Evolutionary conservation across 2,329 filamentous ascomycete species (phyloP).

Genomic region (Pseudonectria foliicola): DNA sequence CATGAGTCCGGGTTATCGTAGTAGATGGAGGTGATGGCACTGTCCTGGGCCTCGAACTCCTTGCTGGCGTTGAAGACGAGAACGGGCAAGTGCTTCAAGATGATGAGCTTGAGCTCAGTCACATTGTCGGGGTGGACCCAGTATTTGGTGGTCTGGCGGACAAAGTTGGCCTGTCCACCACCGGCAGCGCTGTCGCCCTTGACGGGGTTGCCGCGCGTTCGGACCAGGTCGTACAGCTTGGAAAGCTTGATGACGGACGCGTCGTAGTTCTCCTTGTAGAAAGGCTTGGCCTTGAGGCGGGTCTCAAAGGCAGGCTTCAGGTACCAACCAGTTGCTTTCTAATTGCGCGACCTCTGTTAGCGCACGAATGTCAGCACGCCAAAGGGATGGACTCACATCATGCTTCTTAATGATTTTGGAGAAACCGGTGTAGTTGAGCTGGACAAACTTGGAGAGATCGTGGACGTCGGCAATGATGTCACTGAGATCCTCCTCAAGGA

Average conservation of each 20-base stretch:
- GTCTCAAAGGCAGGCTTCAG: constrained; percentile 94
- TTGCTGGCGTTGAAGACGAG: constrained; percentile 97
- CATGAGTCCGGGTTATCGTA: constrained; percentile 92
- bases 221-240: constrained; percentile 87
- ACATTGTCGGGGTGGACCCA: constrained; percentile 99
- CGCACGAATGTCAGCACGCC: not conserved
- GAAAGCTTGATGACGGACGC: constrained; percentile 91
- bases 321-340: constrained; percentile 94
- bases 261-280: constrained; percentile 99
- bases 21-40: constrained; percentile 97
- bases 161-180: constrained; percentile 87
- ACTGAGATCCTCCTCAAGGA: constrained; percentile 89
- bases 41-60: constrained; percentile 84
- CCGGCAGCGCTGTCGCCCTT: constrained; percentile 89
- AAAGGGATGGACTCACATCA: constrained; percentile 55
- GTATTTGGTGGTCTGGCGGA: constrained; percentile 97
- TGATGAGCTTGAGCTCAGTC: constrained; percentile 94
- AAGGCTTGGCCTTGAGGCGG: constrained; percentile 89
- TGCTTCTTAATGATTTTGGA: constrained; percentile 99
- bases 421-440: constrained; percentile 97
- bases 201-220: constrained; percentile 85
- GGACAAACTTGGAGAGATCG: constrained; percentile 95
- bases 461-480: constrained; percentile 98
- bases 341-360: constrained; percentile 15
- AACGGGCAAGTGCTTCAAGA: constrained; percentile 93